These are phyloP conservation scores for Tylopilus sp. DNA, from an alignment of 768 basidiomycete genomes.

Conservation along the genomic window DNA sequence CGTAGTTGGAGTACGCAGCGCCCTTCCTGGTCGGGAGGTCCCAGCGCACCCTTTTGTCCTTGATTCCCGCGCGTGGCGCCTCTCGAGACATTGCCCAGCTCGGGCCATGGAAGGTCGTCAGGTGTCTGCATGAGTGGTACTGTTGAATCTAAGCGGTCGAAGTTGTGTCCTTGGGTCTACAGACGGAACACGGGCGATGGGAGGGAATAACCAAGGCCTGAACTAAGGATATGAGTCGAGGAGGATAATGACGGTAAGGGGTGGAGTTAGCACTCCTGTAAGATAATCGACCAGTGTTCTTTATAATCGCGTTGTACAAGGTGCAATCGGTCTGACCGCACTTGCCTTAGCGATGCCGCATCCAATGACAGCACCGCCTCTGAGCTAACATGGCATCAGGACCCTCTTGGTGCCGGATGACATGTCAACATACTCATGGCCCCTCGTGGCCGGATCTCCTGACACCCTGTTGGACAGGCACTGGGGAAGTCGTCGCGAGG, in stretches of 20 bases:
- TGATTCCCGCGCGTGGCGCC: conserved; percentile 84
- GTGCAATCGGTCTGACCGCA: conserved; percentile 23
- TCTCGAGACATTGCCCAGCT: conserved; percentile 80
- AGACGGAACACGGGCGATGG: conserved; percentile 6
- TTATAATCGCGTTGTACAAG: conserved; percentile 35
- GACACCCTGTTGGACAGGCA: conserved; percentile 33
- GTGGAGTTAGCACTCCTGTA: conserved; percentile 37
- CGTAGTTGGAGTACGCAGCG: conserved; percentile 75
- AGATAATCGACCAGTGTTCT: conserved; percentile 34
- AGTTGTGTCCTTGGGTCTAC: conserved; percentile 2
- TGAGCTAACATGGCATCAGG: conserved; percentile 28
- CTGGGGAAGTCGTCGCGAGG: conserved; percentile 24
- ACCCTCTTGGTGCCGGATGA: conserved; percentile 29
- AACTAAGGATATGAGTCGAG: conserved; percentile 15
- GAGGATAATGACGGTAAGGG: conserved; percentile 27
- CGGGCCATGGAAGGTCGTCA: conserved; percentile 85
- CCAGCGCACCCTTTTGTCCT: conserved; percentile 78
- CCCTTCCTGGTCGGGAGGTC: conserved; percentile 70
- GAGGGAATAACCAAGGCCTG: conserved; percentile 13
- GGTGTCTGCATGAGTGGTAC: conserved; percentile 37
- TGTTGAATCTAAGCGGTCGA: conserved; percentile 3
- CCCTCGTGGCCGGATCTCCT: conserved; percentile 24
- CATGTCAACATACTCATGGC: conserved; percentile 36
- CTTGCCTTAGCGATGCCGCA: conserved; percentile 35
- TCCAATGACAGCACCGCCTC: conserved; percentile 33